Evolutionary conservation across 805 yeast species (phyloP).

Genomic region (Saccharomycopsis oosterbeekiorum): DNA sequence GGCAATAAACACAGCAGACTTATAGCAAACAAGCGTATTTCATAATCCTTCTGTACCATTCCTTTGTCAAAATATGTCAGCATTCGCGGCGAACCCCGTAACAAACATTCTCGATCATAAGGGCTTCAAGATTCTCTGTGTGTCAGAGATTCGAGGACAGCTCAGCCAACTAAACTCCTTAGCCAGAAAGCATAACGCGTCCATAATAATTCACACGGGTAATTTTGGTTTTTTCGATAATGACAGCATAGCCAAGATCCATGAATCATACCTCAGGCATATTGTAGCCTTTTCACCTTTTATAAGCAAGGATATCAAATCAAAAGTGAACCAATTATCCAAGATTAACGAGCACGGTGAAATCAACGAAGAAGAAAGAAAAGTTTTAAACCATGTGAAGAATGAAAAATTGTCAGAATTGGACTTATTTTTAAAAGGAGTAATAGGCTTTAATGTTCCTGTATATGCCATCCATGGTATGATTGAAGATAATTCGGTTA

Average conservation of each 20-base stretch:
- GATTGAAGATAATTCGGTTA: slow-evolving; percentile 60
- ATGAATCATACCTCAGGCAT: slow-evolving; percentile 50
- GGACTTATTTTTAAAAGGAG: slow-evolving; percentile 37
- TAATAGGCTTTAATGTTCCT: slow-evolving; percentile 39
- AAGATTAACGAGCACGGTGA: slow-evolving; percentile 35
- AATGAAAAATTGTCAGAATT: slow-evolving; percentile 41
- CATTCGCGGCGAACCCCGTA: neutral
- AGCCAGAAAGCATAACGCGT: slow-evolving; percentile 38
- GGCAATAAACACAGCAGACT: no score
- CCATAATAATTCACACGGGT: slow-evolving; percentile 59
- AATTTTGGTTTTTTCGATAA: slow-evolving; percentile 68
- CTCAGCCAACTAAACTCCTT: slow-evolving; percentile 39
- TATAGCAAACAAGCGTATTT: no score
- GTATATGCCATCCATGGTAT: slow-evolving; percentile 74
- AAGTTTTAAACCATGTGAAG: slow-evolving; percentile 28
- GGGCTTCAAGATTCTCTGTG: slow-evolving; percentile 34
- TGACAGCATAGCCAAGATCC: slow-evolving; percentile 42
- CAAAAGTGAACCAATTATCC: slow-evolving; percentile 43
- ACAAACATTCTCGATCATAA: slow-evolving; percentile 1
- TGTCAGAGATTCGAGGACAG: slow-evolving; percentile 51
- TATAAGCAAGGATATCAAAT: slow-evolving; percentile 37
- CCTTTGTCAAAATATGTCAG: neutral
- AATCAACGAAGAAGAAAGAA: slow-evolving; percentile 25
- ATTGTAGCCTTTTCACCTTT: slow-evolving; percentile 59
- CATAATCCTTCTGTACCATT: no score